Base-by-base conservation (phyloP, 2,329 filamentous ascomycete genomes). In the Phialophora expanda region DNA sequence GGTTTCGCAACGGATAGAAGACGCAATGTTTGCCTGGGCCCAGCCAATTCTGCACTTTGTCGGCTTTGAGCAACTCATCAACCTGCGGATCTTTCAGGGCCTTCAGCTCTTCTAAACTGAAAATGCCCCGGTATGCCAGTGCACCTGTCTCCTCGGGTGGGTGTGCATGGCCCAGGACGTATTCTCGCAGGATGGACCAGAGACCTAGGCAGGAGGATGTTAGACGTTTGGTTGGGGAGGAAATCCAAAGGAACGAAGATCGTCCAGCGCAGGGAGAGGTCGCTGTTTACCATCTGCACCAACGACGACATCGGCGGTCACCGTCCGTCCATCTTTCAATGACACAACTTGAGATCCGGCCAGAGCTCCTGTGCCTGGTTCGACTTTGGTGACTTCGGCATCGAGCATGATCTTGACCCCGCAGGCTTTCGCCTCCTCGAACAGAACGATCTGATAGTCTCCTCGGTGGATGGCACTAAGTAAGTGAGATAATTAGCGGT, bases 141-240 rank as follows among this genome's bases (percentile, higher is more conserved):
- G 87, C 84, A 0, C 85, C 85, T 0, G 85, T 86, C 59, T 80
- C 77, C 11, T 78, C 72, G 1, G 84, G 82, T 0, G 81, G 80
- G 67, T 81, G 78, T 0, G 75, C 71, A 14, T 75, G 73, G 3
- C 78, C 78, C 12, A 84, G 69, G 12, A 86, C 75, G 5, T 76
- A 72, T 61, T 81, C 78, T 5, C 83, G 79, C 50, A 77, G 78
- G 46, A 70, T 64, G 7, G 77, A 80, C 74, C 80, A 82, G 51
- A 83, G 76, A 1, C 62, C 62, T 65, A 32, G 30, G 8, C 30
- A 11, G 11, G 8, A 8, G 8, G 30, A 32, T 32, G 9, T 32
- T 32, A 32, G 30, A 32, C 30, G 8, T 32, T 11, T 3, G 30
- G 30, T 32, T 32, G 30, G 30, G 7, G 9, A 1, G 6, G 9